Percentiles rank a stretch among this genome's conserved stretches.
phyloP scores from a whole-genome alignment of 208 protist species.

The Balamuthia mandrillaris region DNA sequence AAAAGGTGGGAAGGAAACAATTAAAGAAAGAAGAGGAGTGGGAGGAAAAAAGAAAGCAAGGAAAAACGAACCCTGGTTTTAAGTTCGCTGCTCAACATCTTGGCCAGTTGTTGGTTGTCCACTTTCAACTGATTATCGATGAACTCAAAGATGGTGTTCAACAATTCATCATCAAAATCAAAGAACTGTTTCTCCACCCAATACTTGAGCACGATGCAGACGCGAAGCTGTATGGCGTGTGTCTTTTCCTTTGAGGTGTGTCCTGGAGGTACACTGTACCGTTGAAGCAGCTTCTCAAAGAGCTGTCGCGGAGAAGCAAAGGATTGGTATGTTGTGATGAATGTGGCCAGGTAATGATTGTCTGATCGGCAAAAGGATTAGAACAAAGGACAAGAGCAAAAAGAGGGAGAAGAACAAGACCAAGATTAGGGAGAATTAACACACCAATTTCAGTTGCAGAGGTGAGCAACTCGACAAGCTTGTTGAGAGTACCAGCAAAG shows the following conservation, averaged over 20 bases:
- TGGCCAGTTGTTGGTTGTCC: too few relatives aligned
- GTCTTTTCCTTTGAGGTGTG: neutral
- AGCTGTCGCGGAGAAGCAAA: conserved; percentile 18
- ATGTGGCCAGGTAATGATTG: neutral
- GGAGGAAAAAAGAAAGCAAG: neutral
- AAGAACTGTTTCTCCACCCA: conserved; percentile 19
- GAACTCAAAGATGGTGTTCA: neutral
- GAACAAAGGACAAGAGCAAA: neutral
- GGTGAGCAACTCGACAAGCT: conserved; percentile 32
- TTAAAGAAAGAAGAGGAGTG: too few relatives aligned
- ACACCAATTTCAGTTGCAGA: neutral
- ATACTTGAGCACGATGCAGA: conserved; percentile 41
- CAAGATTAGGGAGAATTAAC: neutral
- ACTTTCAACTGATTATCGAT: conserved; percentile 1
- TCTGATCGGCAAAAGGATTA: neutral
- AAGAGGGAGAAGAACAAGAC: neutral
- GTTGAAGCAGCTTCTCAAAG: conserved; percentile 12
- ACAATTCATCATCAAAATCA: conserved; percentile 11
- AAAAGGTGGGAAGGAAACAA: too few relatives aligned
- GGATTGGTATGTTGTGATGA: conserved; percentile 35
- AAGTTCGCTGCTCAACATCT: too few relatives aligned
- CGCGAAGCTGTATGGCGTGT: conserved; percentile 29
- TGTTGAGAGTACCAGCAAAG: conserved; percentile 34
- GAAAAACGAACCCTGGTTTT: too few relatives aligned
- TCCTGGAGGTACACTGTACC: neutral